phyloP scores from a whole-genome alignment of 257 asterid genomes.

The Ehretia macrophylla region DNA sequence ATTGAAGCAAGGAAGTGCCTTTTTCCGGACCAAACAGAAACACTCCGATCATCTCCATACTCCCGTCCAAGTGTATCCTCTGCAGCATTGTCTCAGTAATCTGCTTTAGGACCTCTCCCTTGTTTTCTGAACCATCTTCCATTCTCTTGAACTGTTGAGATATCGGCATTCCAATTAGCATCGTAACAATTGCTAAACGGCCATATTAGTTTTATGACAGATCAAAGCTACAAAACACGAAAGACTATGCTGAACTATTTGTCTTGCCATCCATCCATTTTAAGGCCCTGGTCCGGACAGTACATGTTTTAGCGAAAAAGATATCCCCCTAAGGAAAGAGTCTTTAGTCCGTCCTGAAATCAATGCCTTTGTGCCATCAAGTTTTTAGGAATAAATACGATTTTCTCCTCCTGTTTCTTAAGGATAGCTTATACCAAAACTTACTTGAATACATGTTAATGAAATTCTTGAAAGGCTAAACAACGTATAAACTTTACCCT shows the following conservation, averaged over 20 bases:
- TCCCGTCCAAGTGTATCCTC: conserved; percentile 59
- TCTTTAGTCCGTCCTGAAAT: no score
- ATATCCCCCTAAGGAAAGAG: no score
- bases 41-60: conserved; percentile 48
- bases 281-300: no score
- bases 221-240: neutral
- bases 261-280: no score
- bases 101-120: conserved; percentile 39
- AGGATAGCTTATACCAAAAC: no score
- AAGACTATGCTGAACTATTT: no score
- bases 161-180: neutral
- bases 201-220: neutral
- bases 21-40: conserved; percentile 59
- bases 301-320: no score
- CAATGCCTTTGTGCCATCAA: no score
- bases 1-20: conserved; percentile 37
- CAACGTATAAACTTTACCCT: conserved; percentile 36
- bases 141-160: conserved; percentile 42
- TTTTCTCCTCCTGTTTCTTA: no score
- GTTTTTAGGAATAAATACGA: no score
- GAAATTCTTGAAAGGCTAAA: no score
- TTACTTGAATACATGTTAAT: no score
- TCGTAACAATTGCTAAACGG: neutral
- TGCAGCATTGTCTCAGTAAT: conserved; percentile 47
- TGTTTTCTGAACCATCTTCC: conserved; percentile 30